phyloP scores from a whole-genome alignment of 2,329 filamentous ascomycete species.

The Stachybotrys chartarum region DNA sequence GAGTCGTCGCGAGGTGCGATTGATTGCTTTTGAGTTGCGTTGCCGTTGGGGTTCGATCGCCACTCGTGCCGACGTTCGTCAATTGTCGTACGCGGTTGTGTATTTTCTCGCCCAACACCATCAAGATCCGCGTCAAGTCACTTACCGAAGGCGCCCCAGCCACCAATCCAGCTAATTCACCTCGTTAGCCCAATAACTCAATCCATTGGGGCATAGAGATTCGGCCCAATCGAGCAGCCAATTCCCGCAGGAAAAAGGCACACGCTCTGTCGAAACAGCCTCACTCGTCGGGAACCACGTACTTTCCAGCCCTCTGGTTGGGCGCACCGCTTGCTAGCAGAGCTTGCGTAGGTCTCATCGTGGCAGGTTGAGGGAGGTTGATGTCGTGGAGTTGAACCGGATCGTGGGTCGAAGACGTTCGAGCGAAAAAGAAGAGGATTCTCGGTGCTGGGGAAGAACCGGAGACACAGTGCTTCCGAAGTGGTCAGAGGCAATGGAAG shows the following conservation, averaged over 20 bases:
- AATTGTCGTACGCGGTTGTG: no score
- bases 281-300: constrained; percentile 17
- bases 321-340: constrained; percentile 25
- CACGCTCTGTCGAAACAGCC: not conserved
- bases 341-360: constrained; percentile 34
- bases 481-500: constrained; percentile 11
- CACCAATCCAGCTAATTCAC: constrained; percentile 58
- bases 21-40: no score
- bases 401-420: not conserved
- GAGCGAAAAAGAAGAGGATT: constrained; percentile 19
- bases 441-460: constrained; percentile 8
- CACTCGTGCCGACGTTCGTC: no score
- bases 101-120: not conserved
- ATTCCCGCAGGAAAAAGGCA: not conserved
- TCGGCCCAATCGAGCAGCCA: not conserved
- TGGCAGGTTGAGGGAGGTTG: constrained; percentile 12
- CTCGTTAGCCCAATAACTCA: constrained; percentile 13
- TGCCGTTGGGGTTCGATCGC: no score
- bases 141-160: constrained; percentile 71
- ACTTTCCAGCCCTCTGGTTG: constrained; percentile 26
- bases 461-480: constrained; percentile 16
- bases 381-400: not conserved
- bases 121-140: constrained; percentile 14
- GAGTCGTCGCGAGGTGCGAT: no score
- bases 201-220: not conserved